Evolutionary conservation across 2,329 filamentous ascomycete species (phyloP), one percentile per base, ranked within the genome.

Genomic region (Fragosphaeria purpurea): DNA sequence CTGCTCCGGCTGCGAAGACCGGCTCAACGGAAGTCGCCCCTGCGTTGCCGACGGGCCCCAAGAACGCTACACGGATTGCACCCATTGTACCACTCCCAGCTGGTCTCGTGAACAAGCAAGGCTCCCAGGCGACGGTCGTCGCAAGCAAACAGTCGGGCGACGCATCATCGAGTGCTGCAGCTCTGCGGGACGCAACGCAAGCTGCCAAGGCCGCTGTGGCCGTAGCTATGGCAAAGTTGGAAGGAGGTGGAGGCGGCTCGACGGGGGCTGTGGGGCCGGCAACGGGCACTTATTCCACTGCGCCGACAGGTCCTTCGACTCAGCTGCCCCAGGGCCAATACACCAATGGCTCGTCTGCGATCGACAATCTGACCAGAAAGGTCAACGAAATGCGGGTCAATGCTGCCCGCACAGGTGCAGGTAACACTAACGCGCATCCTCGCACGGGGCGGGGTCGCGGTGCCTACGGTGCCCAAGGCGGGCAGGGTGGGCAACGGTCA

Each of bases 151-250:
- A 65, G 47, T 59, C 62, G 7, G 67, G 65, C 38, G 61, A 66
- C 7, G 60, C 62, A 11, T 22, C 22, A 22, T 56, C 63, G 3
- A 64, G 63, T 61, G 68, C 69, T 9, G 62, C 70, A 7, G 63
- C 69, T 44, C 69, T 83, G 8, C 75, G 79, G 55, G 83, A 85
- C 66, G 84, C 85, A 1, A 89, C 86, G 0, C 80, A 84, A 62
- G 80, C 83, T 40, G 86, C 86, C 1, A 83, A 82, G 59, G 85
- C 84, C 34, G 86, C 86, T 7, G 86, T 88, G n/a, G 85, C 85
- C 48, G 79, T 84, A 41, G 86, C 86, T 2, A 88, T 89, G 83
- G 83, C 85, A 1, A 85, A 86, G 61, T 73, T 90, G 4, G 66
- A 71, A 47, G 58, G 62, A 35, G 67, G 67, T 5, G 66, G 66